These are phyloP conservation scores for Ziziphus jujuba DNA, from an alignment of 306 rosid species.

Conservation along the genomic window DNA sequence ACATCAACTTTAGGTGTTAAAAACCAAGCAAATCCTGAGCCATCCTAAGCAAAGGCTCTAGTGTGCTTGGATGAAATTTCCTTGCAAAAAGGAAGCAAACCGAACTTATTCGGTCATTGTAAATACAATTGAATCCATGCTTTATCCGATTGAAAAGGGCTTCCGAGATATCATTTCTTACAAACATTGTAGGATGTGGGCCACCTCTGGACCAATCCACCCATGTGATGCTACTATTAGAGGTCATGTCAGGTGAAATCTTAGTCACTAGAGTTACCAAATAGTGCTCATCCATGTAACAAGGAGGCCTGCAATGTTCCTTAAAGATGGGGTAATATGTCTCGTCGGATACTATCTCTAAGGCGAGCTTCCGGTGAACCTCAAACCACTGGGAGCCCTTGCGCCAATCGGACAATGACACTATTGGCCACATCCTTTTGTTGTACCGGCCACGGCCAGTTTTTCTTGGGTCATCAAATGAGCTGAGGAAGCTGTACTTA, in stretches of 20 bases:
- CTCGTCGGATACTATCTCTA: conserved; percentile 28
- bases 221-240: conserved; percentile 40
- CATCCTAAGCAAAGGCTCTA: conserved; percentile 27
- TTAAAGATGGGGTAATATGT: conserved; percentile 22
- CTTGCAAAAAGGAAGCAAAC: conserved; percentile 42
- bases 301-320: conserved; percentile 34
- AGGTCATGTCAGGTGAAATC: conserved; percentile 7
- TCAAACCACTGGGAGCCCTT: conserved; percentile 46
- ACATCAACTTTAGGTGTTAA: no score
- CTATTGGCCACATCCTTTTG: conserved; percentile 20
- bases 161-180: conserved; percentile 24
- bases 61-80: conserved; percentile 33
- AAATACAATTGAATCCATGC: conserved; percentile 35
- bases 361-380: conserved; percentile 27
- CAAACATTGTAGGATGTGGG: conserved; percentile 28
- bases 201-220: conserved; percentile 49
- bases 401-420: conserved; percentile 29
- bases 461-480: conserved; percentile 25
- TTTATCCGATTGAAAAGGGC: conserved; percentile 23
- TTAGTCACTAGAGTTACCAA: conserved; percentile 39
- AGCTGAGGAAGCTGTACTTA: conserved; percentile 35
- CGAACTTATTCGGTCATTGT: conserved; percentile 24
- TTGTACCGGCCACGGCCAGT: conserved; percentile 35
- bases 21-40: conserved; percentile 26
- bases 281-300: conserved; percentile 45